phyloP scores from a whole-genome alignment of 2,329 filamentous ascomycete genomes.

The Nigrograna mackinnonii region DNA sequence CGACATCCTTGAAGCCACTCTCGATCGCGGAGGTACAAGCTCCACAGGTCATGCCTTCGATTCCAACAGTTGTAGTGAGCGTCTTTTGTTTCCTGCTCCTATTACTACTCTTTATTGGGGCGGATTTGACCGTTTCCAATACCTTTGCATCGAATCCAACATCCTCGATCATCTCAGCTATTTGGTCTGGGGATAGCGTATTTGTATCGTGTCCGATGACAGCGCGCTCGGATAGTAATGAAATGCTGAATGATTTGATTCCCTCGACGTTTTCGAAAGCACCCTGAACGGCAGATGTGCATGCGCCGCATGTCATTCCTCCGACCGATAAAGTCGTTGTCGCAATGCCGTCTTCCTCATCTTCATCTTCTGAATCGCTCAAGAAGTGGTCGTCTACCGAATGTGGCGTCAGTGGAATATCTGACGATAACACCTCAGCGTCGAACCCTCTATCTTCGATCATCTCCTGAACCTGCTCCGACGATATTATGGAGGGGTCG shows the following conservation, averaged over 20 bases:
- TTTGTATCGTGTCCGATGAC: conserved; percentile 77
- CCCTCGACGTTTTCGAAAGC: conserved; percentile 77
- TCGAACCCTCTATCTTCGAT: conserved; percentile 95
- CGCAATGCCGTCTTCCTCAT: conserved; percentile 42
- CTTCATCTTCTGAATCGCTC: conserved; percentile 40
- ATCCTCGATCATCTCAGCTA: conserved; percentile 64
- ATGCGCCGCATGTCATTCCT: conserved; percentile 91
- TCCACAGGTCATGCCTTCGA: conserved; percentile 97
- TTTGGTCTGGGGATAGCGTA: conserved; percentile 54
- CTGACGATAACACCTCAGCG: conserved; percentile 82
- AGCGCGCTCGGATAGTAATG: conserved; percentile 81
- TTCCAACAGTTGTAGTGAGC: conserved; percentile 80
- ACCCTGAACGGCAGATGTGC: conserved; percentile 81
- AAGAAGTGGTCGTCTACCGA: conserved; percentile 38
- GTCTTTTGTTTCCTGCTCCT: conserved; percentile 47
- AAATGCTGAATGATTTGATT: conserved; percentile 78
- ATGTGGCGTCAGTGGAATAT: conserved; percentile 63
- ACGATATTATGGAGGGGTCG: conserved; percentile 72
- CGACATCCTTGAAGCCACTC: conserved; percentile 74
- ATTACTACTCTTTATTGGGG: conserved; percentile 30
- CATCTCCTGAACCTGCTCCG: conserved; percentile 78
- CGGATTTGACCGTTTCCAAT: conserved; percentile 67
- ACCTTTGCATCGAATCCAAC: conserved; percentile 82
- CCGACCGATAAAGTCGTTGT: conserved; percentile 78
- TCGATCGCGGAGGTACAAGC: conserved; percentile 94